These are phyloP conservation scores for Astragalus glycyphyllos DNA, from an alignment of 306 rosid species.

Conservation along the genomic window DNA sequence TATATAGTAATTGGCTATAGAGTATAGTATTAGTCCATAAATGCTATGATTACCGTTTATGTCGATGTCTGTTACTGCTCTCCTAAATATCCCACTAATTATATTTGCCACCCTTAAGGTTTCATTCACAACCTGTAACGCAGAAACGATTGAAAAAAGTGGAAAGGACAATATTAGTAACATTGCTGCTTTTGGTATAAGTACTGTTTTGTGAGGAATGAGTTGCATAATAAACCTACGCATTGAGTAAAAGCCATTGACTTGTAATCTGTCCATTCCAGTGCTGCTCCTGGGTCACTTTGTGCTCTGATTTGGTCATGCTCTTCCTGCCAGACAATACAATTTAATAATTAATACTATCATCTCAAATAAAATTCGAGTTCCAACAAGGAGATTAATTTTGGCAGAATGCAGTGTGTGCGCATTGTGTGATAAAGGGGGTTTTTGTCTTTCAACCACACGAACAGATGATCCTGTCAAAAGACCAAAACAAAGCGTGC, in stretches of 20 bases:
- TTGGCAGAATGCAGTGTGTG: too few species aligned
- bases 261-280: constrained; percentile 91
- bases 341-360: background rate
- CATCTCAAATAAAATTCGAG: constrained; percentile 4
- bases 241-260: constrained; percentile 96
- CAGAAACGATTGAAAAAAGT: constrained; percentile 23
- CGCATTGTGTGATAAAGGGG: too few species aligned
- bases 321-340: constrained; percentile 64
- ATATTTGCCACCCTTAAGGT: constrained; percentile 86
- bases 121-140: constrained; percentile 82
- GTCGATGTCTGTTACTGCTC: constrained; percentile 71
- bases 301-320: constrained; percentile 79
- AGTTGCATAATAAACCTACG: too few species aligned
- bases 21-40: background rate
- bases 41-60: constrained; percentile 68
- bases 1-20: background rate
- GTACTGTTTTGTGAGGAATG: too few species aligned
- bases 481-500: too few species aligned
- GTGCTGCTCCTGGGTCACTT: constrained; percentile 49
- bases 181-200: background rate
- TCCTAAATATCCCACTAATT: constrained; percentile 87
- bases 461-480: too few species aligned
- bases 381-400: too few species aligned
- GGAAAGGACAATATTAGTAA: background rate
- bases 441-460: too few species aligned